Evolutionary conservation across 352 stramenopile genomes (phyloP), one percentile per base, ranked within the genome.

Genomic region (Globisporangium yorkense): DNA sequence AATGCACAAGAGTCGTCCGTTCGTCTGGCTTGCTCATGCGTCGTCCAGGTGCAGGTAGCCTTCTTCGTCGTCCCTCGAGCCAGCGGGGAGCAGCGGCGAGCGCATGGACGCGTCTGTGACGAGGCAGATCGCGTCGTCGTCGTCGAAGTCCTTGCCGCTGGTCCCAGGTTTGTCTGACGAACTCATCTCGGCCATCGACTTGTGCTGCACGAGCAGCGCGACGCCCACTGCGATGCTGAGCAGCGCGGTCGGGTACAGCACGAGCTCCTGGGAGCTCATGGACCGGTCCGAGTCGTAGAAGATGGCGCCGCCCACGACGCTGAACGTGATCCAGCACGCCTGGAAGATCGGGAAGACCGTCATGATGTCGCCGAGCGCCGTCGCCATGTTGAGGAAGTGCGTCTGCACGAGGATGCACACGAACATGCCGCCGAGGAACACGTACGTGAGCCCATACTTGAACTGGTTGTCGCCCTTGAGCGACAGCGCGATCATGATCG

Each of bases 331-430:
- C 86, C 86, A 95, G 56, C 75, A 92, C 35, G 84, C 81, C 58
- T 95, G 86, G 59, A 95, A 95, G 63, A 89, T 91, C 20, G 86
- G 86, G 54, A 92, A 95, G 40, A 95, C 86, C 13, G 84, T 95
- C 84, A 95, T 94, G 66, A 90, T 92, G 60, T 95, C 82, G 15
- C 86, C 86, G 46, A 93, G 58, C 12, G 84, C 58, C 46, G 82
- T 95, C 6, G 86, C 86, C 68, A 92, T 80, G 59, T 95, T 95
- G 54, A 95, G 76, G 59, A 95, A 88, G 54, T 95, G 84, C 33
- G 86, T 95, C 61, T 95, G 86, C 43, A 94, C 72, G 21, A 95
- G 70, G 57, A 95, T 89, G 55, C 77, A 92, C 44, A 89, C 71
- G 49, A 95, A 81, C 79, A 95, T 95, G 54, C 84, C 86, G 21